Evolutionary conservation across 2,329 filamentous ascomycete species (phyloP), one percentile per base, ranked within the genome.

Genomic region (Diaporthe nobilis): DNA sequence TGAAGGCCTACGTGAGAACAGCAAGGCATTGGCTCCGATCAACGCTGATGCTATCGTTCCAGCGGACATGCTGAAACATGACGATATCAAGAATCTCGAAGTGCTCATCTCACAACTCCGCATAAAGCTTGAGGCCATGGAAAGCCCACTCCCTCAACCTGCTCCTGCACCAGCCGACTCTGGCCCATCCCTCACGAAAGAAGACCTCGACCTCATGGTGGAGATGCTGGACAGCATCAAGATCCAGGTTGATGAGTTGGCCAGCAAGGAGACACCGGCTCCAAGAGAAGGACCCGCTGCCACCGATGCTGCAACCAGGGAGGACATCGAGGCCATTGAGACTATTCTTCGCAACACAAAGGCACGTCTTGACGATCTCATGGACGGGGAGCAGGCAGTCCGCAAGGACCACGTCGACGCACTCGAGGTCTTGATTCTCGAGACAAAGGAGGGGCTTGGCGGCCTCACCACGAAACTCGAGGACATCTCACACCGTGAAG

Each of bases 271-370:
- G 7, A 75, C 80, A 67, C 68, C 79, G 28, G 72, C 77, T n/a
- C 39, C 79, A 34, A 75, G 68, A 51, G 34, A 79, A 78, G 2
- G 60, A 77, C 47, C 83, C 75, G 53, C 71, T 20, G 74, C 77
- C 6, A 80, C 80, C 3, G 91, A 92, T 51, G 83, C 88, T 3
- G 92, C 93, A 8, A 92, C 89, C 44, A 94, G 94, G 81, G 95
- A 98, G 78, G 96, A 98, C 79, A 94, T 96, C 0, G 92, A 96
- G 77, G 95, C 95, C 15, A 96, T 98, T 75, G 96, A 98, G 83
- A 97, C 94, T 0, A 92, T 98, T 67, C 88, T 98, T 17, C 92
- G 94, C 57, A 98, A 98, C 82, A 96, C 95, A 44, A 98, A 98
- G 82, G 92, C 93, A 7, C 94, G 94, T 63, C 87, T 98, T 13